These are phyloP conservation scores for Hysterangium stoloniferum DNA, from an alignment of 768 basidiomycete species.

Conservation along the genomic window DNA sequence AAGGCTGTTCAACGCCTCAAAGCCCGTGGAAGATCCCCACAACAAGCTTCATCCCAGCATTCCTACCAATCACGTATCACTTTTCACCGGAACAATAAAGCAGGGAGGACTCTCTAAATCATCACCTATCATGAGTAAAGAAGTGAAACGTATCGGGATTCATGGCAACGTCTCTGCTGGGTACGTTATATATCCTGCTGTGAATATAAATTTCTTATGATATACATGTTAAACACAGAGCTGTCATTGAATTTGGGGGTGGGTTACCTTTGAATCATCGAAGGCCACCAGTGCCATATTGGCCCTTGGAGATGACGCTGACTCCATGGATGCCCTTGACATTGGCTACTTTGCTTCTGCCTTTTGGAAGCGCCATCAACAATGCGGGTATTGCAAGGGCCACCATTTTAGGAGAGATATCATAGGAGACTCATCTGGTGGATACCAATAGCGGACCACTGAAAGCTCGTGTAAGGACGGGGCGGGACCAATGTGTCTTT, in stretches of 20 bases:
- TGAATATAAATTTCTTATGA: neutral
- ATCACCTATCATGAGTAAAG: neutral
- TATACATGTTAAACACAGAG: neutral
- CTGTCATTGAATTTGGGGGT: neutral
- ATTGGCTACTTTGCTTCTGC: neutral
- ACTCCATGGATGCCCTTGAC: neutral
- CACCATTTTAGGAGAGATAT: neutral
- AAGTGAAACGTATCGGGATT: neutral
- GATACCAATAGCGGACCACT: neutral
- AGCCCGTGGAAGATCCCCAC: neutral
- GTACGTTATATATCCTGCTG: neutral
- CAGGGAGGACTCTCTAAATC: neutral
- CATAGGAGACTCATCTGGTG: neutral
- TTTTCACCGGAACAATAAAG: neutral
- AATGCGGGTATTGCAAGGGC: neutral
- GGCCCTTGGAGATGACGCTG: neutral
- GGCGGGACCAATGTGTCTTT: neutral
- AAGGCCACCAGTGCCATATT: neutral
- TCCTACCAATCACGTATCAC: neutral
- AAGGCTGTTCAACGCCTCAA: neutral
- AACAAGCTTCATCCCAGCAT: neutral
- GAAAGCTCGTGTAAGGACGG: neutral
- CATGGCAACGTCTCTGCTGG: neutral
- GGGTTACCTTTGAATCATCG: neutral
- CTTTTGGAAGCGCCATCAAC: neutral